Percentiles rank a stretch among this genome's conserved stretches.
Conservation (phyloP, 1,139 yeast genomes). For the Debaryomyces singareniensis region DNA sequence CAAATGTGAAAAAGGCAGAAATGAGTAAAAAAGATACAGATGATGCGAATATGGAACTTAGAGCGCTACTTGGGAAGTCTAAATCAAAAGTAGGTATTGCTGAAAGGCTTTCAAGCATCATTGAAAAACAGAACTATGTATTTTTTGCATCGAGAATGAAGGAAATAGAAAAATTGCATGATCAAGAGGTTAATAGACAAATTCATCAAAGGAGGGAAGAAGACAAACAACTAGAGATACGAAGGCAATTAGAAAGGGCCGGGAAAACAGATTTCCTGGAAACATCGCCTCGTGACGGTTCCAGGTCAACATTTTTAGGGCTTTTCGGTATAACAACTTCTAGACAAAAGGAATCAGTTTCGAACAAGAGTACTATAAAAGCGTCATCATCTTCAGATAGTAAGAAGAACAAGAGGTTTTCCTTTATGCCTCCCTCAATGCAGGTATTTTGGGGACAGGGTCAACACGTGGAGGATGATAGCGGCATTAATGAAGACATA, state of each 20-base stretch:
- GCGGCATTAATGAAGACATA: too few species aligned
- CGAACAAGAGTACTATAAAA: too few species aligned
- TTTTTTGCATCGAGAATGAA: conserved; percentile 37
- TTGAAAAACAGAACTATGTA: conserved; percentile 33
- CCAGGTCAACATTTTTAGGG: conserved; percentile 3
- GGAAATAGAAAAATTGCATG: conserved; percentile 32
- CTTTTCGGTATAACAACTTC: background rate
- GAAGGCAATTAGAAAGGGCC: conserved; percentile 31
- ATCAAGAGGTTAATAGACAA: conserved; percentile 31
- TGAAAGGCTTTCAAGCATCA: conserved; percentile 20
- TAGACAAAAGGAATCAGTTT: too few species aligned
- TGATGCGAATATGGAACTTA: conserved; percentile 2
- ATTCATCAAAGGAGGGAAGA: conserved; percentile 35
- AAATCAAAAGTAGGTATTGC: conserved; percentile 15
- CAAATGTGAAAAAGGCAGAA: too few species aligned
- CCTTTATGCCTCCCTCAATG: conserved; percentile 1
- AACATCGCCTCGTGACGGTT: conserved; percentile 7
- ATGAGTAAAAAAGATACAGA: conserved; percentile 5
- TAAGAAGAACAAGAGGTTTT: background rate
- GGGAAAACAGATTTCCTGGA: conserved; percentile 31
- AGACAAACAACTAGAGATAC: conserved; percentile 36
- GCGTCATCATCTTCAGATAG: too few species aligned
- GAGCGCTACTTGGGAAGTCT: conserved; percentile 10
- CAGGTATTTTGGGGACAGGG: too few species aligned
- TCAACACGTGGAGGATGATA: too few species aligned